Conservation (phyloP, 2,329 filamentous ascomycete genomes). For the Aspergillus neoniger region DNA sequence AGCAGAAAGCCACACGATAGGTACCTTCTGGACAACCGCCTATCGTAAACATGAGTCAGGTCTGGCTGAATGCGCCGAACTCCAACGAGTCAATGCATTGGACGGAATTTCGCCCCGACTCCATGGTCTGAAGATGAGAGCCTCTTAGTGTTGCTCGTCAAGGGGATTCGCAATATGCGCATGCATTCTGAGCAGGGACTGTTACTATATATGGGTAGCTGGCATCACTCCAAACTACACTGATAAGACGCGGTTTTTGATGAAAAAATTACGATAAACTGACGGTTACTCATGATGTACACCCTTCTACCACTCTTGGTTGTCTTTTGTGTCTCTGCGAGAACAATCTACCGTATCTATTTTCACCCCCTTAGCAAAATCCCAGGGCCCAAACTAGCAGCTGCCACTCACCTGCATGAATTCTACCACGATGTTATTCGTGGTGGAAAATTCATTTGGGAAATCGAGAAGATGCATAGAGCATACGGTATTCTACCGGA, state of each 20-base stretch:
- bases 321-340: neutral
- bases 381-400: slow-evolving; percentile 38
- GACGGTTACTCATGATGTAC: neutral
- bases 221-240: neutral
- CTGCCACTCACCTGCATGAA: slow-evolving; percentile 33
- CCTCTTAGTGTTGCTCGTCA: neutral
- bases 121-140: neutral
- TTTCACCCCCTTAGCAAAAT: slow-evolving; percentile 35
- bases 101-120: neutral
- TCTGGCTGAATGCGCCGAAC: too few species aligned
- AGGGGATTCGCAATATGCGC: neutral
- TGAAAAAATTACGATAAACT: neutral
- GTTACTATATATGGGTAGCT: neutral
- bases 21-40: neutral
- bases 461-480: slow-evolving; percentile 35
- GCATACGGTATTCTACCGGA: slow-evolving; percentile 31
- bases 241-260: too few species aligned
- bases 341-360: neutral
- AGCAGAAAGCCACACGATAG: neutral
- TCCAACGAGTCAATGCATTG: too few species aligned
- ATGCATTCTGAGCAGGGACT: neutral
- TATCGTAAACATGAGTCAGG: too few species aligned
- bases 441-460: slow-evolving; percentile 32
- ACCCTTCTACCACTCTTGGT: neutral
- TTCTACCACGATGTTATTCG: slow-evolving; percentile 37